Evolutionary conservation across 169 alveolate genomes (phyloP).

Genomic region (Theileria luwenshuni): DNA sequence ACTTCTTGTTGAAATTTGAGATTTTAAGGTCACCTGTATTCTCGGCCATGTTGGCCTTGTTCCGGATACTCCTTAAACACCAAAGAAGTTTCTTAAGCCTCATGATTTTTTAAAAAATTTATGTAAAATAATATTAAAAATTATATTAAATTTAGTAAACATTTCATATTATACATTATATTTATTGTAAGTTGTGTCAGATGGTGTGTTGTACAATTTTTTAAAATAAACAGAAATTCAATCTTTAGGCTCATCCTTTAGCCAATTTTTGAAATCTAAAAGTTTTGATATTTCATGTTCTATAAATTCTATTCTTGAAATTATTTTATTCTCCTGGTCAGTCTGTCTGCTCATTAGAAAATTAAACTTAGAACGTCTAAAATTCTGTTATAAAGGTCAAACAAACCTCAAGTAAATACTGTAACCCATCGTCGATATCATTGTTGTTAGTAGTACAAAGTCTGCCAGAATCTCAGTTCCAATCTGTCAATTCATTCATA

Average conservation of each 20-base stretch:
- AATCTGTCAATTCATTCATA: constrained; percentile 13
- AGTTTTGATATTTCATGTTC: constrained; percentile 57
- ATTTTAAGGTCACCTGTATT: not conserved
- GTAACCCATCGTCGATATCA: constrained; percentile 57
- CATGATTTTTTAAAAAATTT: not conserved
- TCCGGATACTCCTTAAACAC: constrained; percentile 8
- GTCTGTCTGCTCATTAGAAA: constrained; percentile 36
- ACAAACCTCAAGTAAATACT: constrained; percentile 56
- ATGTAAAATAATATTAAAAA: not conserved
- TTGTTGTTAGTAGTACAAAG: constrained; percentile 46
- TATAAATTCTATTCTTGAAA: constrained; percentile 46
- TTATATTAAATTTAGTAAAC: not conserved
- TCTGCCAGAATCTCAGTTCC: constrained; percentile 65
- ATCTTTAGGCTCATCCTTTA: not conserved
- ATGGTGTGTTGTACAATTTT: not conserved
- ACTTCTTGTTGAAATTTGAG: not conserved
- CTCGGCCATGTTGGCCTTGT: constrained; percentile 1
- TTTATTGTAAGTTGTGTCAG: too few relatives aligned
- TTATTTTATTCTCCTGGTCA: constrained; percentile 32
- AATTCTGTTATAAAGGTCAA: not conserved
- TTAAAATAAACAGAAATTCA: not conserved
- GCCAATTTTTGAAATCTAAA: constrained; percentile 14
- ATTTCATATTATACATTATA: too few relatives aligned
- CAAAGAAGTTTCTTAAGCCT: constrained; percentile 17
- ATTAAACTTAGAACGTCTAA: constrained; percentile 48